A percentile compares a stretch with the other conserved stretches of the same genome.
Conservation (phyloP, 2,329 filamentous ascomycete genomes). For the Corinectria fuckeliana region DNA sequence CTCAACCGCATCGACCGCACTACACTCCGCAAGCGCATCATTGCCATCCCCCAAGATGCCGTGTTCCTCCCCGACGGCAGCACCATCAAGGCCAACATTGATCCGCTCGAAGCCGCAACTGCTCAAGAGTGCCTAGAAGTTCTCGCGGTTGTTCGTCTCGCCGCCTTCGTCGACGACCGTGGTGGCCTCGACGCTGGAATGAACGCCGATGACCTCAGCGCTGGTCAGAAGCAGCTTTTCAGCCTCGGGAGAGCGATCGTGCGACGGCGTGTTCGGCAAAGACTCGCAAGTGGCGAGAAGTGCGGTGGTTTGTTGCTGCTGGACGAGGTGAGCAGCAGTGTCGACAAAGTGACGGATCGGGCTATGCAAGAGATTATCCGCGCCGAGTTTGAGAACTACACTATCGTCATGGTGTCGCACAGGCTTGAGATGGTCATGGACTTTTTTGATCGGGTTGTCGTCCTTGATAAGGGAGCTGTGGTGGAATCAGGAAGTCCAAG, state of each 20-base stretch:
- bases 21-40: conserved; percentile 54
- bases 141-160: conserved; percentile 46
- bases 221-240: conserved; percentile 70
- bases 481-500: conserved; percentile 46
- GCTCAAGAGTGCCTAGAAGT: conserved; percentile 43
- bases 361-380: conserved; percentile 50
- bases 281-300: conserved; percentile 19
- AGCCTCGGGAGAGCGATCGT: conserved; percentile 66
- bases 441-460: conserved; percentile 55
- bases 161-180: conserved; percentile 39
- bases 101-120: conserved; percentile 45
- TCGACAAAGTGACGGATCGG: conserved; percentile 51
- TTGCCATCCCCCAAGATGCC: conserved; percentile 61
- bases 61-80: conserved; percentile 56
- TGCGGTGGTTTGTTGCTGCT: conserved; percentile 45
- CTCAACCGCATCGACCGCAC: conserved; percentile 48
- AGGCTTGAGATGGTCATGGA: conserved; percentile 58
- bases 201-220: conserved; percentile 56
- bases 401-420: conserved; percentile 60
- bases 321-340: conserved; percentile 52
- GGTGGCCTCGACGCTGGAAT: conserved; percentile 49
- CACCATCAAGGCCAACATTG: conserved; percentile 51
- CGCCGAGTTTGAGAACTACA: conserved; percentile 52
- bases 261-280: conserved; percentile 37
- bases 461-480: conserved; percentile 56